Conservation (phyloP, 176 grass and related monocot species). For the Paspalum notatum region DNA sequence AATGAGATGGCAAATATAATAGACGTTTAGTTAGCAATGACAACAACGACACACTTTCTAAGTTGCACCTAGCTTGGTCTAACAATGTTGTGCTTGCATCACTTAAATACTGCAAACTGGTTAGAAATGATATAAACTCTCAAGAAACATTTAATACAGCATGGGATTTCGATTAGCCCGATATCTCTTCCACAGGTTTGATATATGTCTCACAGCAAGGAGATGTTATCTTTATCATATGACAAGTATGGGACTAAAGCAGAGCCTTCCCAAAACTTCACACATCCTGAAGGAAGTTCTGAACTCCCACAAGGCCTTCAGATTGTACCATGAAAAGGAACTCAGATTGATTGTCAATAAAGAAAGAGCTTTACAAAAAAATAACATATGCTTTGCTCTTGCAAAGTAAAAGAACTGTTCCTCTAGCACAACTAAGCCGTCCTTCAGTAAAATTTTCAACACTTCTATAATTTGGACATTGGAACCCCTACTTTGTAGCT, state of each 20-base stretch:
- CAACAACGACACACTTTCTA: not conserved
- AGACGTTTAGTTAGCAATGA: not conserved
- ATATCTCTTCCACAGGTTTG: not conserved
- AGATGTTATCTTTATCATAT: slow-evolving; percentile 3
- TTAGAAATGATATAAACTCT: not conserved
- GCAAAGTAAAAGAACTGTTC: not conserved
- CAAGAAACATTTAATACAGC: not conserved
- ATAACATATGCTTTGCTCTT: not conserved
- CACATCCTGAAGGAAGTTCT: not conserved
- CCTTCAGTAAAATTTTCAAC: not conserved
- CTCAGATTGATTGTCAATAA: not conserved
- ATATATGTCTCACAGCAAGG: not conserved
- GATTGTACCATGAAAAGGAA: not conserved
- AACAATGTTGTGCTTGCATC: not conserved
- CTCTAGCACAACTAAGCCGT: not conserved
- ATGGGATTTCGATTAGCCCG: not conserved
- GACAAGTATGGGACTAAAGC: not conserved
- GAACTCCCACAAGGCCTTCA: not conserved
- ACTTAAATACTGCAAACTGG: not conserved
- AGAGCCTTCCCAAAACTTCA: not conserved
- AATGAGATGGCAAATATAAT: not conserved
- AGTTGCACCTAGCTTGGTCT: slow-evolving; percentile 1
- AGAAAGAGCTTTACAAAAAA: not conserved
- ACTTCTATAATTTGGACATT: slow-evolving; percentile 8
- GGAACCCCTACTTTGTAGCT: not conserved